Conservation (phyloP, 208 protist genomes). For the Leishmania amazonensis region DNA sequence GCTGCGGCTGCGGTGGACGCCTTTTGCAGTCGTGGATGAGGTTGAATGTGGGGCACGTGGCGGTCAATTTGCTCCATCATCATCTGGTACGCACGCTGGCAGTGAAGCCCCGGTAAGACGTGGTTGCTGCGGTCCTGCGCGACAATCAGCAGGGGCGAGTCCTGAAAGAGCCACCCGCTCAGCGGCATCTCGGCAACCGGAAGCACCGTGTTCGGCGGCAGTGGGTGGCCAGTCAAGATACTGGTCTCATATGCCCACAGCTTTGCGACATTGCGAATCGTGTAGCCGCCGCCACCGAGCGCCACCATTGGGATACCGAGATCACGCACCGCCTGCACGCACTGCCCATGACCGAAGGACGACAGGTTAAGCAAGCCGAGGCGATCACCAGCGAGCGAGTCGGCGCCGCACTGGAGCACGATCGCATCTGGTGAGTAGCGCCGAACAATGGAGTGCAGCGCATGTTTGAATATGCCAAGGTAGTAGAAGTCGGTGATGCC, state of each 20-base stretch:
- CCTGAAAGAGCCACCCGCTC: slow-evolving; percentile 86
- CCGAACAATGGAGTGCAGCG: slow-evolving; percentile 54
- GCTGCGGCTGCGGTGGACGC: neutral
- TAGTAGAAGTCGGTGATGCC: slow-evolving; percentile 93
- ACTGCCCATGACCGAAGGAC: slow-evolving; percentile 94
- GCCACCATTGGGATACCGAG: slow-evolving; percentile 96
- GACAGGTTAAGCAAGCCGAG: slow-evolving; percentile 95
- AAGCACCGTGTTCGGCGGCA: slow-evolving; percentile 70
- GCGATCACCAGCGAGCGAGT: slow-evolving; percentile 97
- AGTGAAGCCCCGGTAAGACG: slow-evolving; percentile 61
- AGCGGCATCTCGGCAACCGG: slow-evolving; percentile 71
- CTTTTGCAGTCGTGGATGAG: slow-evolving; percentile 31
- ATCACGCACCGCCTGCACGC: slow-evolving; percentile 93
- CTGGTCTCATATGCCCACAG: slow-evolving; percentile 97
- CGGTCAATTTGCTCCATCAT: slow-evolving; percentile 80
- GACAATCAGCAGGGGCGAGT: slow-evolving; percentile 72
- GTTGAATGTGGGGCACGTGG: slow-evolving; percentile 56
- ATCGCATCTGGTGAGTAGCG: slow-evolving; percentile 93
- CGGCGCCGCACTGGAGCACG: slow-evolving; percentile 99
- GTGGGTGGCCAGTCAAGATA: slow-evolving; percentile 70
- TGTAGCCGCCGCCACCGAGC: slow-evolving; percentile 99
- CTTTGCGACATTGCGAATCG: slow-evolving; percentile 98
- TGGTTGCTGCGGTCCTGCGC: slow-evolving; percentile 75
- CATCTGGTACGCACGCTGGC: slow-evolving; percentile 65
- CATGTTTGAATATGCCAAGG: slow-evolving; percentile 76